phyloP scores from a whole-genome alignment of 345 rosid species.

The Orychophragmus violaceus region DNA sequence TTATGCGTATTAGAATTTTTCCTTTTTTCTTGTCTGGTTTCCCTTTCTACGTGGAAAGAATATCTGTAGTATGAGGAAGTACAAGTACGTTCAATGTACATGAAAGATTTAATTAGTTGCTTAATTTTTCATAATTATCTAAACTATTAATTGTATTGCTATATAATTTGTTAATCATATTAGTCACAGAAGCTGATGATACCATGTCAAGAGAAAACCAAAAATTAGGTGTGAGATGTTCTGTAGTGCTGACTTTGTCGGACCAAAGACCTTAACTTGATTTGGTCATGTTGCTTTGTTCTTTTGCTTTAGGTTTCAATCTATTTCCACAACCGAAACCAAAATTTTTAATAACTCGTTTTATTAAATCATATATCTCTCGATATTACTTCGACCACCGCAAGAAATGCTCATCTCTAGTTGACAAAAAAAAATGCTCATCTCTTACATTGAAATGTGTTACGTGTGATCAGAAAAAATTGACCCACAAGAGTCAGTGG shows the following conservation, averaged over 20 bases:
- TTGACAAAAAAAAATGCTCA: too few species aligned
- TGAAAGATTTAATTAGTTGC: not conserved
- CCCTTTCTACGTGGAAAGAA: conserved; percentile 18
- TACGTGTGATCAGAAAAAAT: not conserved
- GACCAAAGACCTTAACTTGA: conserved; percentile 13
- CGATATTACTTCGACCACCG: not conserved
- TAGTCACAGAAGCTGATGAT: not conserved
- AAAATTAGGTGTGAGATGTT: conserved; percentile 20
- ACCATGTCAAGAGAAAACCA: conserved; percentile 10
- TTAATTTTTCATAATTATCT: not conserved
- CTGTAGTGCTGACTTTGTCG: conserved; percentile 19
- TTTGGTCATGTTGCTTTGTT: conserved; percentile 9
- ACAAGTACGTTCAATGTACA: conserved; percentile 26
- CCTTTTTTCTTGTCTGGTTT: not conserved
- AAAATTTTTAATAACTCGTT: not conserved
- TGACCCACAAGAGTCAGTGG: not conserved
- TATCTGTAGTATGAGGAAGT: conserved; percentile 16
- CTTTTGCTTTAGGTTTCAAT: conserved; percentile 23
- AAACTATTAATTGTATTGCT: not conserved
- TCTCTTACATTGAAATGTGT: not conserved
- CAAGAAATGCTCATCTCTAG: not conserved
- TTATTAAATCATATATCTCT: not conserved
- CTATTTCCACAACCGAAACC: conserved; percentile 17
- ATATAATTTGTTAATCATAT: not conserved
- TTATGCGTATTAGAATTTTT: conserved; percentile 21